Evolutionary conservation across 2,329 filamentous ascomycete genomes (phyloP).

Genomic region (Fonsecaea multimorphosa): DNA sequence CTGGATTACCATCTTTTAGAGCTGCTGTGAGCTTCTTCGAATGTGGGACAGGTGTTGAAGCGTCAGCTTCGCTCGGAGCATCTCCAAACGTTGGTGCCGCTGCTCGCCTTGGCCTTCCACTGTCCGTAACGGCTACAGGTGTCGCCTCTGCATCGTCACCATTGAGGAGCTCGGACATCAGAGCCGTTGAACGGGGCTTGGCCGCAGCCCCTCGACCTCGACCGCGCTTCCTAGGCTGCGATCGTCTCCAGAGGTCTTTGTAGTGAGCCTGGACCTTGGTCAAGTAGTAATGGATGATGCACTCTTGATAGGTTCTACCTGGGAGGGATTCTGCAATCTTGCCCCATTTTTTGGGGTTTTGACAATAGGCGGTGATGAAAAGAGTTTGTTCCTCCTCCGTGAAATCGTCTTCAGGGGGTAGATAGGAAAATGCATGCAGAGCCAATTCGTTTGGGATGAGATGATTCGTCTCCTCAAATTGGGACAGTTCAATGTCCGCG

Average conservation of each 20-base stretch:
- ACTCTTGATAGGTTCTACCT: slow-evolving; percentile 55
- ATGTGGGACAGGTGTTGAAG: slow-evolving; percentile 42
- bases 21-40: slow-evolving; percentile 42
- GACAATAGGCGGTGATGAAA: slow-evolving; percentile 57
- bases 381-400: slow-evolving; percentile 53
- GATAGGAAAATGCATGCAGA: slow-evolving; percentile 52
- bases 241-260: slow-evolving; percentile 56
- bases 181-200: slow-evolving; percentile 55
- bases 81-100: slow-evolving; percentile 58
- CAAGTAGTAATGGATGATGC: slow-evolving; percentile 58
- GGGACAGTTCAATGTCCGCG: slow-evolving; percentile 45
- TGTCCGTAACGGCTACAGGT: slow-evolving; percentile 54
- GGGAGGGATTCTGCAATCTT: slow-evolving; percentile 57
- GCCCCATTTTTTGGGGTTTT: slow-evolving; percentile 58
- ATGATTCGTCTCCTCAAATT: slow-evolving; percentile 57
- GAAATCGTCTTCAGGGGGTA: slow-evolving; percentile 56
- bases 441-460: slow-evolving; percentile 48
- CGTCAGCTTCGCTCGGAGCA: slow-evolving; percentile 40
- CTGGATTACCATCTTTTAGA: slow-evolving; percentile 37
- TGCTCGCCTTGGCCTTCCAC: slow-evolving; percentile 56
- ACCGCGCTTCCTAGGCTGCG: slow-evolving; percentile 48
- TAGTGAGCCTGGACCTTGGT: slow-evolving; percentile 59
- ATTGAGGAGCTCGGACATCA: slow-evolving; percentile 55
- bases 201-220: slow-evolving; percentile 45
- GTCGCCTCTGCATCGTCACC: slow-evolving; percentile 52